phyloP scores from a whole-genome alignment of 352 stramenopile species.

The Globisporangium canariense region DNA sequence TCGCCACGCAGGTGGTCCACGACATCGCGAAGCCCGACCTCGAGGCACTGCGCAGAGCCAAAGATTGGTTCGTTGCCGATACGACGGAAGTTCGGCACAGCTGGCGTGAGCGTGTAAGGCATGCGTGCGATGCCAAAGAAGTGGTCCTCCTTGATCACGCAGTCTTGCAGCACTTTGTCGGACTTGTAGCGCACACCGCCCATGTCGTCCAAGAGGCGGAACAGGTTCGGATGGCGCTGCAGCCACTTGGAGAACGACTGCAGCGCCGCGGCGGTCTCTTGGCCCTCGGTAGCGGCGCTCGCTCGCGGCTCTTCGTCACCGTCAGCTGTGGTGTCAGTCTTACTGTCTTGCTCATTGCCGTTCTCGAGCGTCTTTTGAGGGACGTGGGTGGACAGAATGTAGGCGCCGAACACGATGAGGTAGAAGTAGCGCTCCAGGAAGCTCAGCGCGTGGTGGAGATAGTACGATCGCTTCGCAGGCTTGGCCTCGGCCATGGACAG shows the following conservation, averaged over 20 bases:
- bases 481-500: conserved; percentile 73
- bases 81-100: conserved; percentile 85
- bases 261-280: conserved; percentile 20
- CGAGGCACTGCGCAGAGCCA: conserved; percentile 73
- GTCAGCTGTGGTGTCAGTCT: conserved; percentile 10
- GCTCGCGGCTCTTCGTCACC: conserved; percentile 22
- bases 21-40: conserved; percentile 70
- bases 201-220: conserved; percentile 72
- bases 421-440: conserved; percentile 89
- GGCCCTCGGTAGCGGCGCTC: conserved; percentile 14
- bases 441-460: conserved; percentile 81
- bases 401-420: conserved; percentile 84
- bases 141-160: conserved; percentile 88
- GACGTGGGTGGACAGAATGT: conserved; percentile 46
- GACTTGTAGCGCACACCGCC: conserved; percentile 80
- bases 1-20: conserved; percentile 46
- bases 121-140: conserved; percentile 80
- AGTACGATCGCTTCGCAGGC: conserved; percentile 74
- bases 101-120: conserved; percentile 55
- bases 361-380: conserved; percentile 9
- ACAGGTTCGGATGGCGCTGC: conserved; percentile 66
- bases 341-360: background rate
- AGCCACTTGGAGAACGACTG: conserved; percentile 83
- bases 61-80: conserved; percentile 83
- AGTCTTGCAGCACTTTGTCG: conserved; percentile 74